A percentile compares a stretch with the other conserved stretches of the same genome.
Evolutionary conservation across 495 filamentous ascomycete genomes (phyloP).

Genomic region (Penicillium pancosmium): DNA sequence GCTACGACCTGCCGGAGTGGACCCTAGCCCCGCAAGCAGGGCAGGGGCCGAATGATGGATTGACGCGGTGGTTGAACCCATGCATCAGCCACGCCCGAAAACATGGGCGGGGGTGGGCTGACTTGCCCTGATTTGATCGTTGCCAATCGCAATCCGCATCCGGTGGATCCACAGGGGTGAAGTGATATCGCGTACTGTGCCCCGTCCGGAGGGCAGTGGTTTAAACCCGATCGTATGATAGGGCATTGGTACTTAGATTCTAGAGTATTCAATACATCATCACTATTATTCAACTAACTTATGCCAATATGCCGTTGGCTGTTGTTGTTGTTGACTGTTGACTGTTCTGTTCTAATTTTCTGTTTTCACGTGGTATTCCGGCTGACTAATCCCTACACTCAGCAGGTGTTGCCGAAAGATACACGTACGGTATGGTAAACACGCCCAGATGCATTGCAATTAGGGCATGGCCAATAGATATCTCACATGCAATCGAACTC

Average conservation of each 20-base stretch:
- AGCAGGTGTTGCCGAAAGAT: slow-evolving; percentile 3
- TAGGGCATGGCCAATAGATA: no score
- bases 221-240: background rate
- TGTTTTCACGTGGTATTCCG: no score
- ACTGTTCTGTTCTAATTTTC: background rate
- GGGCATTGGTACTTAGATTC: background rate
- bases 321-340: background rate
- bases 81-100: slow-evolving; percentile 22
- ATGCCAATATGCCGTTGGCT: background rate
- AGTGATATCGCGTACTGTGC: no score
- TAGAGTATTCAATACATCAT: background rate
- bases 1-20: slow-evolving; percentile 24
- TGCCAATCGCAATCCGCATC: background rate
- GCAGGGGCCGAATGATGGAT: slow-evolving; percentile 5
- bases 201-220: no score
- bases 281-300: background rate
- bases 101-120: slow-evolving; percentile 16
- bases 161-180: background rate
- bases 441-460: background rate
- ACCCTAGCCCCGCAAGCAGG: slow-evolving; percentile 30
- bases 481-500: no score
- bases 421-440: background rate
- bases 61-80: slow-evolving; percentile 9
- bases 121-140: slow-evolving; percentile 19
- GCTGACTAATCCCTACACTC: slow-evolving; percentile 9